Conservation (phyloP, 1,284 basidiomycete genomes). For the Marasmius tenuissimus region DNA sequence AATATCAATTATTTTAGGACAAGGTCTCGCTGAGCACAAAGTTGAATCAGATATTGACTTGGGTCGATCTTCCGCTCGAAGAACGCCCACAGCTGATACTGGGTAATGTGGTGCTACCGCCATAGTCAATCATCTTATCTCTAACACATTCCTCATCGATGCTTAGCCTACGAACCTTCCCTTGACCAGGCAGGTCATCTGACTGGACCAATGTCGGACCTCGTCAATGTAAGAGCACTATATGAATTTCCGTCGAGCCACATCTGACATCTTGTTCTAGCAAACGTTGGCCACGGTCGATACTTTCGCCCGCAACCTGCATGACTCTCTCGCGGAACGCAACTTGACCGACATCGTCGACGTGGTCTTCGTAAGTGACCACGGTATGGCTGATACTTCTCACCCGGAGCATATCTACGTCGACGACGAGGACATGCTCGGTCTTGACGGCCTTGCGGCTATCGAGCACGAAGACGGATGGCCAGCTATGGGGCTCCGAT, state of each 20-base stretch:
- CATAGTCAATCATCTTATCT: not conserved
- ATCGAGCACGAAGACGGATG: constrained; percentile 83
- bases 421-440: constrained; percentile 86
- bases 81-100: constrained; percentile 77
- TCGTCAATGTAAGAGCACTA: constrained; percentile 62
- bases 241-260: not conserved
- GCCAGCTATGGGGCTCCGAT: constrained; percentile 84
- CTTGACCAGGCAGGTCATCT: constrained; percentile 82
- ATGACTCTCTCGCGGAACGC: constrained; percentile 61
- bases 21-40: constrained; percentile 66
- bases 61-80: constrained; percentile 75
- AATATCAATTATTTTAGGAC: constrained; percentile 39
- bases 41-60: constrained; percentile 69
- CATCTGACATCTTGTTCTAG: constrained; percentile 32
- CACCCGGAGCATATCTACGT: constrained; percentile 76
- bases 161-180: constrained; percentile 71
- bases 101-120: constrained; percentile 43
- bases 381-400: constrained; percentile 89
- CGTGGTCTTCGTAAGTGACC: constrained; percentile 88
- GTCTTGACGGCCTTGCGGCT: constrained; percentile 55
- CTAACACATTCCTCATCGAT: not conserved
- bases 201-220: constrained; percentile 71
- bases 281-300: constrained; percentile 72
- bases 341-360: constrained; percentile 85
- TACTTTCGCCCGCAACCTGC: constrained; percentile 70